A percentile compares a stretch with the other conserved stretches of the same genome.
Conservation (phyloP, 140 eudicot genomes). For the Cichorium intybus region DNA sequence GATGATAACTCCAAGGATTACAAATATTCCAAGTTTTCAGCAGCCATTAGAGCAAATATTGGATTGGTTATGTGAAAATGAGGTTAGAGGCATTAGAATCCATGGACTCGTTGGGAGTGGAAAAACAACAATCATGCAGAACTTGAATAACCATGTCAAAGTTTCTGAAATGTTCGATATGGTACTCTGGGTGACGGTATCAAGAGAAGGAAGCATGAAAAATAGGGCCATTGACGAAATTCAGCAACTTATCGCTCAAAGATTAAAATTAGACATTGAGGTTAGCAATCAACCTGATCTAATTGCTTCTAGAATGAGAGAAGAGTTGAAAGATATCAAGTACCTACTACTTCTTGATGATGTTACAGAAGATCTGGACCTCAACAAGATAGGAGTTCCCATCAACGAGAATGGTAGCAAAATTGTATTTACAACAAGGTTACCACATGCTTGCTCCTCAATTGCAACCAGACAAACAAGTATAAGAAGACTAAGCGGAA, state of each 20-base stretch:
- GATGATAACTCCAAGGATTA: slow-evolving; percentile 15
- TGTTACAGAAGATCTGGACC: slow-evolving; percentile 23
- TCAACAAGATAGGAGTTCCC: slow-evolving; percentile 23
- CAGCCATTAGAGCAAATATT: slow-evolving; percentile 16
- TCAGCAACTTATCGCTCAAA: slow-evolving; percentile 19
- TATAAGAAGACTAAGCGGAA: neutral
- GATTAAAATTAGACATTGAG: slow-evolving; percentile 16
- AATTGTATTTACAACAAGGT: slow-evolving; percentile 27
- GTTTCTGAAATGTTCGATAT: slow-evolving; percentile 27
- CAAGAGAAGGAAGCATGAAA: slow-evolving; percentile 20
- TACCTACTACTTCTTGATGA: slow-evolving; percentile 29
- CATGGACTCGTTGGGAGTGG: slow-evolving; percentile 33
- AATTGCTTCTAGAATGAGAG: slow-evolving; percentile 21
- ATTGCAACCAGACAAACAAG: slow-evolving; percentile 12
- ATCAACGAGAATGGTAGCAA: slow-evolving; percentile 17
- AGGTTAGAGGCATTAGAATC: slow-evolving; percentile 28
- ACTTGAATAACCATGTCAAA: slow-evolving; percentile 32
- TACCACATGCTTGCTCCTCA: slow-evolving; percentile 14
- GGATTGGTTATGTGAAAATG: neutral
- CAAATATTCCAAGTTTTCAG: slow-evolving; percentile 19
- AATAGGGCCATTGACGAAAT: slow-evolving; percentile 18
- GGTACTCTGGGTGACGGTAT: slow-evolving; percentile 29
- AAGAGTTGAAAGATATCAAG: slow-evolving; percentile 21
- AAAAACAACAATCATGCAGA: slow-evolving; percentile 29
- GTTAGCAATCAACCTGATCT: neutral